Evolutionary conservation across 148 eudicot species (phyloP).

Genomic region (Camellia japonica): DNA sequence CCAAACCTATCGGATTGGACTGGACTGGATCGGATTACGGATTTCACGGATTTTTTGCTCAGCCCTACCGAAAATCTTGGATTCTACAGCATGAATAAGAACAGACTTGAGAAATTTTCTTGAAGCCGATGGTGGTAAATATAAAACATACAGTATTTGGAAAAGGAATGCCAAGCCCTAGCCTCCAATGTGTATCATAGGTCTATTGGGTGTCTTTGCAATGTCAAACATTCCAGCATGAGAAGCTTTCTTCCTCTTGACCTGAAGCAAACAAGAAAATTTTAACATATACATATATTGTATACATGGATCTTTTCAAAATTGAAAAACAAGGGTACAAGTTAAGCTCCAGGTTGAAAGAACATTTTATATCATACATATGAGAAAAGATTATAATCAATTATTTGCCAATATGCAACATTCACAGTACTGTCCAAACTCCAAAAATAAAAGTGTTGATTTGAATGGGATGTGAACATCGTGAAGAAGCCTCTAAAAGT

Average conservation of each 20-base stretch:
- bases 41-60: too few species aligned
- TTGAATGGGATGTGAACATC: neutral
- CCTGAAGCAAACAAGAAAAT: constrained; percentile 35
- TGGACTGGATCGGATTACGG: too few species aligned
- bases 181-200: constrained; percentile 98
- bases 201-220: constrained; percentile 87
- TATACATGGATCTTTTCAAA: neutral
- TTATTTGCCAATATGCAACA: neutral
- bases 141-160: constrained; percentile 4
- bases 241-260: constrained; percentile 89
- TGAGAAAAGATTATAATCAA: neutral
- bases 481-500: neutral
- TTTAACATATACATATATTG: neutral
- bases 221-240: constrained; percentile 99
- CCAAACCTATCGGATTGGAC: too few species aligned
- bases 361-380: neutral
- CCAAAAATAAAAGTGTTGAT: neutral
- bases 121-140: neutral
- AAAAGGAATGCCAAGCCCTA: constrained; percentile 28
- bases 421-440: neutral
- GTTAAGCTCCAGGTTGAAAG: neutral
- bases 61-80: too few species aligned
- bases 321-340: neutral
- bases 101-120: neutral
- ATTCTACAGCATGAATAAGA: neutral